Base-by-base conservation (phyloP, 108 stramenopile species). In the Pseudonitzschia multiseries region DNA sequence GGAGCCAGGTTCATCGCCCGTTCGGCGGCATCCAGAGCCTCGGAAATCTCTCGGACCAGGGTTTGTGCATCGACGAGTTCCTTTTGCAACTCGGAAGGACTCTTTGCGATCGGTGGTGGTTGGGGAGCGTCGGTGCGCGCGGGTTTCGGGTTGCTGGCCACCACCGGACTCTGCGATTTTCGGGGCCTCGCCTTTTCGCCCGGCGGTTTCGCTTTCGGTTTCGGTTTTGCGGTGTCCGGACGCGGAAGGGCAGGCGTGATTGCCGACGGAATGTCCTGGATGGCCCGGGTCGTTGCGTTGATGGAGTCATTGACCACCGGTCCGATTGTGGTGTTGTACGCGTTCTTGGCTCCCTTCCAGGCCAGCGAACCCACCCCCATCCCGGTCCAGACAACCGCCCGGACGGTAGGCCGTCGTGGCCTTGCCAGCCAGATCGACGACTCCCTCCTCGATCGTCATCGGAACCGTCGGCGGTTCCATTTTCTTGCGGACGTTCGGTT, bases 401-500 rank as follows among this genome's bases (percentile, higher is more conserved):
- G 56, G 17, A 18, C 74, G 17, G 65, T 42, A n/a, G 36, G 53
- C 66, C 13, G 12, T 10, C 24, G 74, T 65, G 8, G 57, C 74
- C 29, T 65, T 67, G 26, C 74, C 63, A 33, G 72, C 63, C 14
- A 64, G 24, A 27, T 52, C 43, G 32, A 73, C 20, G 36, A 65
- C 74, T 57, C 8, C 54, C 66, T 43, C 33, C 10, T 67, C 42
- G 20, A 33, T 10, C 18, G 53, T 66, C 52, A 52, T 65, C 17
- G 41, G 36, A 21, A 42, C 64, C 13, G 72, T 67, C 13, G 72
- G 73, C n/a, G 76, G 76, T 51, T 72, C 5, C 72, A 76, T 59
- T 41, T 10, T 3, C 12, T 48, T 48, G 1, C 12, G 4, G 46
- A 48, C 8, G 24, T 20, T 72, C n/a, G 81, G 77, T 52, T 67